phyloP scores from a whole-genome alignment of 306 rosid species.

The Ceratonia siliqua region DNA sequence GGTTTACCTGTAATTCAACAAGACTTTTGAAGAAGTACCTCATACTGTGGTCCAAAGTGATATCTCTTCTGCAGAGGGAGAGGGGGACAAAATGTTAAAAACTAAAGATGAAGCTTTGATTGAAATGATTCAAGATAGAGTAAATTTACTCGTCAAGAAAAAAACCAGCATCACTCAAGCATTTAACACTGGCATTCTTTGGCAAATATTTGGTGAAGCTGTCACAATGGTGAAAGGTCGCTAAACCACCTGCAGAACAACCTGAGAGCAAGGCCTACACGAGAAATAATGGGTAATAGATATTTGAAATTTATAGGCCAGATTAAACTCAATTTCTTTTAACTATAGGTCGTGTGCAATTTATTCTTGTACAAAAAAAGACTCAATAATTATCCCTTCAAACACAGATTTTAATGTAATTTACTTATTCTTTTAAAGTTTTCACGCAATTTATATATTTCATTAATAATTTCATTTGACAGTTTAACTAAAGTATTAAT shows the following conservation, averaged over 20 bases:
- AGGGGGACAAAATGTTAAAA: neutral
- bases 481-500: too few relatives aligned
- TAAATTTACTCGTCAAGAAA: constrained; percentile 71
- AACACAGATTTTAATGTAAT: too few relatives aligned
- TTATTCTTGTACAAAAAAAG: too few relatives aligned
- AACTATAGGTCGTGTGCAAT: too few relatives aligned
- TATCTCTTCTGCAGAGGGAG: constrained; percentile 59
- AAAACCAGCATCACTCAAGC: constrained; percentile 95
- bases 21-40: constrained; percentile 62
- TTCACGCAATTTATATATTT: too few relatives aligned
- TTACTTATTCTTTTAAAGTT: too few relatives aligned
- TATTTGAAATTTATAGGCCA: neutral
- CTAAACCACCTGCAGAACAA: constrained; percentile 96
- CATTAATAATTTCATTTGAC: too few relatives aligned
- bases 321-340: too few relatives aligned
- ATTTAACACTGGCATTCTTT: constrained; percentile 65
- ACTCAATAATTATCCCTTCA: too few relatives aligned
- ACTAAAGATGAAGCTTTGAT: constrained; percentile 8
- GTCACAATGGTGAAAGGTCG: constrained; percentile 86
- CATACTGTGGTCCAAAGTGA: constrained; percentile 64
- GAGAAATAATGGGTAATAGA: neutral
- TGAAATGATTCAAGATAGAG: neutral
- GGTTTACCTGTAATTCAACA: constrained; percentile 72
- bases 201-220: constrained; percentile 70
- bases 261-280: constrained; percentile 93